These are phyloP conservation scores for Apodospora peruviana DNA, from an alignment of 495 filamentous ascomycete genomes.

Conservation along the genomic window DNA sequence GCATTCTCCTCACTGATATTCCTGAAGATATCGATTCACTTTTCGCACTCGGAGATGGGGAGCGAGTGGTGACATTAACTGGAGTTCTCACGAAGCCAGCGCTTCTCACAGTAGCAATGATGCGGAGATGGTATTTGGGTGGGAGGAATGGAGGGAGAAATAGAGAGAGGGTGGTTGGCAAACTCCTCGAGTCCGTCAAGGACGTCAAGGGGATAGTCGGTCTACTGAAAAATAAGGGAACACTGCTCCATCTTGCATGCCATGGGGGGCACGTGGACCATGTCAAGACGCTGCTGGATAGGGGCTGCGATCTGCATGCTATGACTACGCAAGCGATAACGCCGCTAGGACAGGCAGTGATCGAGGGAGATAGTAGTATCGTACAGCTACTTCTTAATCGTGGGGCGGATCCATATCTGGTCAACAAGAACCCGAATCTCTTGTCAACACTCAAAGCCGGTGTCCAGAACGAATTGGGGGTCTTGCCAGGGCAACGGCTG, in stretches of 20 bases:
- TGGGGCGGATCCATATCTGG: slow-evolving; percentile 3
- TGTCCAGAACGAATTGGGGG: neutral
- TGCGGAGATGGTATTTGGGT: neutral
- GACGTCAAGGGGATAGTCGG: slow-evolving; percentile 1
- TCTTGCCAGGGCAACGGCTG: neutral
- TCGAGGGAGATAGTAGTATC: neutral
- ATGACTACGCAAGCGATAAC: slow-evolving; percentile 1
- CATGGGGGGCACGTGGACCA: neutral
- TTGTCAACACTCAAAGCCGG: neutral
- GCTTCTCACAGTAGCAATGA: neutral
- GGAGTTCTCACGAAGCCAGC: slow-evolving; percentile 3
- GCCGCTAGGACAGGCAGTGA: slow-evolving; percentile 1
- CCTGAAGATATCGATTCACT: neutral
- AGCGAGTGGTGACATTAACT: neutral
- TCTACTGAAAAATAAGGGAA: slow-evolving; percentile 3
- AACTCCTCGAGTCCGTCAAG: neutral
- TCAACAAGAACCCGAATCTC: neutral
- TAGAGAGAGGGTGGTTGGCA: too few species aligned
- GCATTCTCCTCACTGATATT: neutral
- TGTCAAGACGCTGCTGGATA: neutral
- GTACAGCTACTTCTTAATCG: slow-evolving; percentile 1
- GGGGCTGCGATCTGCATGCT: slow-evolving; percentile 1
- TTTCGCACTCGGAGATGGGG: neutral
- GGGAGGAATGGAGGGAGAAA: neutral
- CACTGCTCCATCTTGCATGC: slow-evolving; percentile 5